Evolutionary conservation across 768 basidiomycete genomes (phyloP), one percentile per base, ranked within the genome.

Genomic region (Naganishia friedmannii): DNA sequence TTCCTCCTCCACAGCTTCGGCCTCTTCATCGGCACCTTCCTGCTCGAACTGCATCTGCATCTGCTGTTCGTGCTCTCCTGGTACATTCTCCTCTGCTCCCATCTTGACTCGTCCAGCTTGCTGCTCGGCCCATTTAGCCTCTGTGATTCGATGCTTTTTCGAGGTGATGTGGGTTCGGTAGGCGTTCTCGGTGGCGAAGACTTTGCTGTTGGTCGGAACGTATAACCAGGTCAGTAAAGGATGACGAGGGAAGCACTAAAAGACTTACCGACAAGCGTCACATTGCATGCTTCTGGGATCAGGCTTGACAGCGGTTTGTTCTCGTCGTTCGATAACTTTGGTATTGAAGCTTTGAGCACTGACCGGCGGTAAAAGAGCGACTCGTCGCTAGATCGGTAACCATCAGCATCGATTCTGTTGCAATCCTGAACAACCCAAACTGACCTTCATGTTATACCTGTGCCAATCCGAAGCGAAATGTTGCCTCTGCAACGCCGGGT

Each of bases 391-490:
- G 29, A 23, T 42, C 1, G 56, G 17, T 21, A 15, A 32, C 26
- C 54, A 15, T 26, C 54, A 58, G 12, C 53, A 54, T 13, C 21
- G 13, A 56, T 23, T 21, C 21, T 23, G 21, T 6, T 6, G 31
- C 21, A 42, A 53, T 51, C n/a, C 17, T 51, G 4, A 7, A 32
- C 26, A 39, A 0, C 15, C 9, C 26, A 32, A 74, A 32, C 77
- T 69, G 21, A 83, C 79, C 77, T 95, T 95, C 88, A 97, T 92
- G 78, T 99, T 99, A 83, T 99, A 99, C 66, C 93, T 85, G 83
- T 99, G 96, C 80, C 91, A 90, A 81, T 99, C 96, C 29, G 92
- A 91, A 73, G 88, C 87, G 81, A 95, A 97, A 79, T 99, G 96
- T 0, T 83, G 82, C 70, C 95, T 86, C 81, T 98, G 95, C 48